Evolutionary conservation across 306 rosid genomes (phyloP).

Genomic region (Cicer yamashitae): DNA sequence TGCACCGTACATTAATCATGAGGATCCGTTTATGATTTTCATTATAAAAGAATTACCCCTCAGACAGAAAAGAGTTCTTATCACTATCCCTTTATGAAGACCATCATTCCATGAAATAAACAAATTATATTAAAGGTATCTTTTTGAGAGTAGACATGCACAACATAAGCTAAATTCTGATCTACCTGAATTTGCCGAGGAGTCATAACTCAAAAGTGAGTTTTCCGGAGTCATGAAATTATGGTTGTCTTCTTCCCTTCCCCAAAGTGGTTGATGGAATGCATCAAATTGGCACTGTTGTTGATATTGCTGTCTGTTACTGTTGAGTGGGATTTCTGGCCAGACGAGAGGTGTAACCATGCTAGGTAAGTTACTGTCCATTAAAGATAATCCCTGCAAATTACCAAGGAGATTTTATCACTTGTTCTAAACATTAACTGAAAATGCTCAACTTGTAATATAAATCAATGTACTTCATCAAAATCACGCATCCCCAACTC

Average conservation of each 20-base stretch:
- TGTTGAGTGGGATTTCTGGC: slow-evolving; percentile 69
- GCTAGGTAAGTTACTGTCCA: slow-evolving; percentile 63
- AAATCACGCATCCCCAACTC: slow-evolving; percentile 19
- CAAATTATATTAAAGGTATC: not conserved
- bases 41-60: slow-evolving; percentile 5
- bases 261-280: slow-evolving; percentile 72
- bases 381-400: slow-evolving; percentile 66
- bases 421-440: slow-evolving; percentile 5
- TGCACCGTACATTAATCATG: not conserved
- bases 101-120: slow-evolving; percentile 11
- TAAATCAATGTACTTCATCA: slow-evolving; percentile 23
- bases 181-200: slow-evolving; percentile 86
- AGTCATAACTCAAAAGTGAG: slow-evolving; percentile 73
- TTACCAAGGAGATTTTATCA: slow-evolving; percentile 38
- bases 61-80: slow-evolving; percentile 18
- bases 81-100: slow-evolving; percentile 8
- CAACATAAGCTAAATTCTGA: slow-evolving; percentile 15
- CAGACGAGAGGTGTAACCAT: slow-evolving; percentile 68
- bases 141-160: slow-evolving; percentile 34
- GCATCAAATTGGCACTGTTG: slow-evolving; percentile 73
- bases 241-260: slow-evolving; percentile 75
- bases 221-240: slow-evolving; percentile 72
- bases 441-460: slow-evolving; percentile 20
- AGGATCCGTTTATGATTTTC: slow-evolving; percentile 31
- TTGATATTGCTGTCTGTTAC: slow-evolving; percentile 72